Evolutionary conservation across 208 protist species (phyloP), one percentile per base, ranked within the genome.

Genomic region (Wallacemonas sp.): DNA sequence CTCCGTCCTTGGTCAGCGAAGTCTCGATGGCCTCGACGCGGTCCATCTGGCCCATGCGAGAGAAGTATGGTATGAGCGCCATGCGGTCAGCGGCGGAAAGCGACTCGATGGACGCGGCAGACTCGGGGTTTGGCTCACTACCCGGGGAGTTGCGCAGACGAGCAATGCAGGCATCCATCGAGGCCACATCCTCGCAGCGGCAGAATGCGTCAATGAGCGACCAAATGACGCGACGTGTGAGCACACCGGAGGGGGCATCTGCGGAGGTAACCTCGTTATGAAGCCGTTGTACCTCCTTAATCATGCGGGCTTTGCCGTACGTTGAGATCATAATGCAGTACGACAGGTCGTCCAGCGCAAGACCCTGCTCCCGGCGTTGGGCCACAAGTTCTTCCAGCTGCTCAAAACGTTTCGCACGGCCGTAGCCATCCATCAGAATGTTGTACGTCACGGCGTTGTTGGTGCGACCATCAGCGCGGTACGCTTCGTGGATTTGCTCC

Each of bases 381-480:
- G 26, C 6, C 5, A 89, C 67, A 24, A 91, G 53, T 56, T 91
- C 89, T 47, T 90, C 80, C 70, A 95, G 68, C 62, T 87, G 84
- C 68, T 93, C 86, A 62, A 84, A 89, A 1, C 70, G 70, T 49
- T 86, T 85, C 2, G 89, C 68, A 0, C 89, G 66, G 8, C 89
- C 89, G 66, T 93, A 90, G 53, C 89, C 89, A 61, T 95, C 89
- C 49, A 82, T 80, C 5, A 95, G 68, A 54, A 95, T 95, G 77
- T 95, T 95, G 62, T 86, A 91, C 9, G 89, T 95, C 14, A 95
- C 89, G 36, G 79, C 85, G 65, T 90, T 95, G 14, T 90, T 77
- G 1, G 60, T 66, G 70, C 88, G 82, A 24, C 89, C 89, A 26
- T 90, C 75, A 11, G 70, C 62, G 8, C 80, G 11, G 44, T 87